Conservation (phyloP, 495 filamentous ascomycete species). For the Daldinia loculata region DNA sequence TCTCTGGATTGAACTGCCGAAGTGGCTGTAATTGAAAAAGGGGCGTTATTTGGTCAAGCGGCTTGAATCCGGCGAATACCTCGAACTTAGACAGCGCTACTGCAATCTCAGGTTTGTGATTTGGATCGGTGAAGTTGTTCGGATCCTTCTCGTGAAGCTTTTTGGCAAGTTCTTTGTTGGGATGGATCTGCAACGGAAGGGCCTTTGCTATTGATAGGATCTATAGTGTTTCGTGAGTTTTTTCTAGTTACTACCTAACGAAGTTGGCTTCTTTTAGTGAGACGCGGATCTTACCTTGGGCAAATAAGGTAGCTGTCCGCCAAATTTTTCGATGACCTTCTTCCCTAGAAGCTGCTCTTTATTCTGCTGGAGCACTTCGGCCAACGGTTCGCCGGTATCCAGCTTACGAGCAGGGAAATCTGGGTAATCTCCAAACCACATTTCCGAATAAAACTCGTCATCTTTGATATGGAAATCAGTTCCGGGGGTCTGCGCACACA, state of each 20-base stretch:
- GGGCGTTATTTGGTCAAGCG: slow-evolving; percentile 64
- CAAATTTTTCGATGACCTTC: slow-evolving; percentile 69
- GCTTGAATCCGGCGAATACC: slow-evolving; percentile 80
- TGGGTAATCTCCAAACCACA: slow-evolving; percentile 87
- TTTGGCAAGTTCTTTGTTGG: slow-evolving; percentile 69
- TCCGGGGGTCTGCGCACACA: slow-evolving; percentile 71
- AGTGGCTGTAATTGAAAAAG: slow-evolving; percentile 64
- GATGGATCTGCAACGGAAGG: slow-evolving; percentile 83
- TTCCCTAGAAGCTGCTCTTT: slow-evolving; percentile 70
- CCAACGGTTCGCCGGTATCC: slow-evolving; percentile 68
- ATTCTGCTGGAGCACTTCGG: slow-evolving; percentile 70
- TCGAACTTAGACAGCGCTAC: slow-evolving; percentile 80
- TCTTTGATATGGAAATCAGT: slow-evolving; percentile 74
- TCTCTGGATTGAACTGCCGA: slow-evolving; percentile 59
- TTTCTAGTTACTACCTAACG: background rate
- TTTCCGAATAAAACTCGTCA: slow-evolving; percentile 69
- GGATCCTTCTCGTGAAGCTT: slow-evolving; percentile 71
- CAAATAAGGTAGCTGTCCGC: slow-evolving; percentile 73
- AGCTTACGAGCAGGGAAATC: slow-evolving; percentile 71
- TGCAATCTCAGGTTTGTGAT: slow-evolving; percentile 87
- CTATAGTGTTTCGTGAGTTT: slow-evolving; percentile 41
- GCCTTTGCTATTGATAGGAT: slow-evolving; percentile 82
- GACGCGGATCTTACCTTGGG: slow-evolving; percentile 65
- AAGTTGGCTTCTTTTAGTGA: background rate
- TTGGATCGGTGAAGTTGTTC: slow-evolving; percentile 71